Base-by-base conservation (phyloP, 495 filamentous ascomycete genomes). In the Neurospora sublineolata region DNA sequence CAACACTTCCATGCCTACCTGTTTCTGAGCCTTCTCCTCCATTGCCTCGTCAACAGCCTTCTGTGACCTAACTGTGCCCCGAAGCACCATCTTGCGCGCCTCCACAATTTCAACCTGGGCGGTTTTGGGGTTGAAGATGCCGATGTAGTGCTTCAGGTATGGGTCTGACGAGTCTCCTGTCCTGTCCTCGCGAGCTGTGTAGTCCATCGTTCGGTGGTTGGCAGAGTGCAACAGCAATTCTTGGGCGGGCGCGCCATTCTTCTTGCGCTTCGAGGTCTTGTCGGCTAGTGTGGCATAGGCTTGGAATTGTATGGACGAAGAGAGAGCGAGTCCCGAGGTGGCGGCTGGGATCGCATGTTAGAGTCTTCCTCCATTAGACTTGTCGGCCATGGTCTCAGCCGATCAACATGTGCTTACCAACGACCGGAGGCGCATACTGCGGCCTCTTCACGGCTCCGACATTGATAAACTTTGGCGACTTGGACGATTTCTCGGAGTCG, bases 141-240 rank as follows among this genome's bases (percentile, higher is more conserved):
- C 95, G 72, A 97, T 80, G 80, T 96, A 99, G 80, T 97, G 92
- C 75, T 92, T 92, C 71, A 96, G 79, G 58, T 89, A 81, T 11
- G 87, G 84, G 71, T 94, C 89, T 16, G 52, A 64, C 14, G 52
- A 64, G 16, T 86, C 80, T 6, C 81, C 81, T 16, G 87, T 86
- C 16, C 86, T 83, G 71, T 91, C 88, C 83, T 97, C 93, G 27
- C 88, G 87, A 37, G 88, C 94, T 20, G 87, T 87, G 78, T 94
- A 97, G 80, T 97, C 92, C 72, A 99, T 80, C 71, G 87, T 90
- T 52, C 85, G 84, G 75, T 97, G 92, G 6, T 87, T 84, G 38
- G 90, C 89, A 6, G 94, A 93, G 70, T 97, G 89, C 60, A 98
- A 84, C 9, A 87, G 79, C 68, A 97, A 84, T 75, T 94, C 90